Conservation (phyloP, 306 rosid genomes). For the Corylus americana region DNA sequence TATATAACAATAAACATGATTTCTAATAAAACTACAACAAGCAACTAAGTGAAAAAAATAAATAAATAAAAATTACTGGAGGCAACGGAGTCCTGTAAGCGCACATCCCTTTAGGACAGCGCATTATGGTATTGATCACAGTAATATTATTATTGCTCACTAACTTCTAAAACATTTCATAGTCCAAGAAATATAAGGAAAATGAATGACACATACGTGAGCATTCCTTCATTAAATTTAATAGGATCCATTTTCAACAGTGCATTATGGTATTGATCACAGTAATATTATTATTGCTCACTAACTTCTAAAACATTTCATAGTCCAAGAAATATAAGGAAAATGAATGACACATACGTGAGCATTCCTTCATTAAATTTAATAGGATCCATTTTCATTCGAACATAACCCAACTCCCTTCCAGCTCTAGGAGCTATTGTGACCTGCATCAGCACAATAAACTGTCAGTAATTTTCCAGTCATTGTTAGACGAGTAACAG, state of each 20-base stretch:
- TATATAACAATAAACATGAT: neutral
- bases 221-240: constrained; percentile 77
- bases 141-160: constrained; percentile 15
- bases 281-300: constrained; percentile 15
- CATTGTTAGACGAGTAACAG: neutral
- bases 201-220: constrained; percentile 61
- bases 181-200: neutral
- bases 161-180: neutral
- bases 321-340: neutral
- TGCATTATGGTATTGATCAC: constrained; percentile 11
- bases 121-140: constrained; percentile 12
- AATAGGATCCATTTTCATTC: constrained; percentile 82
- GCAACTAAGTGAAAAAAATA: constrained; percentile 19
- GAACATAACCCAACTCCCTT: constrained; percentile 94
- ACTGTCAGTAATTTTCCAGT: constrained; percentile 9
- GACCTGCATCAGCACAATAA: constrained; percentile 55
- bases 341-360: constrained; percentile 57
- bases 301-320: neutral
- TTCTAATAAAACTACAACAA: constrained; percentile 13
- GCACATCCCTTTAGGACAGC: constrained; percentile 2
- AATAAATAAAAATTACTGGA: neutral
- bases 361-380: constrained; percentile 81
- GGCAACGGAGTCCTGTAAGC: constrained; percentile 21
- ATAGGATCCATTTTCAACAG: constrained; percentile 71
- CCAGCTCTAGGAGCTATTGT: constrained; percentile 99